Percentiles rank a stretch among this genome's conserved stretches.
Evolutionary conservation across 805 yeast species (phyloP).

Genomic region (Saccharomycopsis guyanensis): DNA sequence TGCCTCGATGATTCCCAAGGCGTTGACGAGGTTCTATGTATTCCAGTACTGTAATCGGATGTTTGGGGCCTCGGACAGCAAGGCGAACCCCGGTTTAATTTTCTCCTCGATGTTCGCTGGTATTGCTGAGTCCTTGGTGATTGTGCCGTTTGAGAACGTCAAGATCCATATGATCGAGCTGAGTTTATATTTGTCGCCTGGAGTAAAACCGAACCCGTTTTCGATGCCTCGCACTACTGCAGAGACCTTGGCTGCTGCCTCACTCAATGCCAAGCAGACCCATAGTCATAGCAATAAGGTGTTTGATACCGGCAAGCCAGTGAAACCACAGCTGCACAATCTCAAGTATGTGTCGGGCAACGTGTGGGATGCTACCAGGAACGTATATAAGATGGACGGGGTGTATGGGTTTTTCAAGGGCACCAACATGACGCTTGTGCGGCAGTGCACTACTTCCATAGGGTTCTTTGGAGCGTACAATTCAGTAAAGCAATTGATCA

Average conservation of each 20-base stretch:
- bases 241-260: neutral
- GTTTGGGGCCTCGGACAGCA: conserved; percentile 44
- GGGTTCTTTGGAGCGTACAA: conserved; percentile 83
- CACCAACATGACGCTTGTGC: conserved; percentile 65
- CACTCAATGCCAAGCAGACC: neutral
- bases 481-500: conserved; percentile 60
- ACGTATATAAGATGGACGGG: conserved; percentile 70
- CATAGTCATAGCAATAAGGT: neutral
- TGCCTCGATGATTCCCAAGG: conserved; percentile 65
- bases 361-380: conserved; percentile 45
- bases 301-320: neutral
- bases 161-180: conserved; percentile 71
- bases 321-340: conserved; percentile 28
- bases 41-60: conserved; percentile 70
- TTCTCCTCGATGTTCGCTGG: conserved; percentile 61
- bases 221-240: conserved; percentile 18
- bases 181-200: conserved; percentile 37
- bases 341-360: conserved; percentile 49
- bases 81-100: conserved; percentile 65
- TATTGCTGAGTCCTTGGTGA: conserved; percentile 67
- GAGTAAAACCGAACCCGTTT: conserved; percentile 24
- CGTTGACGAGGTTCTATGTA: conserved; percentile 62
- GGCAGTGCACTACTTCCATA: conserved; percentile 74
- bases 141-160: conserved; percentile 86
- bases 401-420: conserved; percentile 76